phyloP scores from a whole-genome alignment of 768 basidiomycete genomes.

The Pleurotus tuoliensis region DNA sequence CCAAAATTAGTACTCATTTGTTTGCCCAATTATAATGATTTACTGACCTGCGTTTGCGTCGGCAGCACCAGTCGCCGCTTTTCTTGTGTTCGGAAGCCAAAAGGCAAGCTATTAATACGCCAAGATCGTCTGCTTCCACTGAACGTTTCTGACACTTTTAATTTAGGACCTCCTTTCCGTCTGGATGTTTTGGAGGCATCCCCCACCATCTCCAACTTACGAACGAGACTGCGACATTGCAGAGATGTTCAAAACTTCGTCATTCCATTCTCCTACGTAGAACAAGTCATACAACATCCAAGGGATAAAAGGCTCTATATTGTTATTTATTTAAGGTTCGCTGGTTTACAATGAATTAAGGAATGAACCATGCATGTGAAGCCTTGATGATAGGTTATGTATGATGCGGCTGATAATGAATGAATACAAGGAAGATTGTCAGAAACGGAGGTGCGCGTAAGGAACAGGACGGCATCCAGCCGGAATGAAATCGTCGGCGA shows the following conservation, averaged over 20 bases:
- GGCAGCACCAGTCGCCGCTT: background rate
- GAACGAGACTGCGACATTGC: background rate
- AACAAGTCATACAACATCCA: background rate
- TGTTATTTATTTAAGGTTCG: background rate
- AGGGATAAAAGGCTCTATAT: background rate
- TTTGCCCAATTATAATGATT: background rate
- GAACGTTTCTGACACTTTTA: background rate
- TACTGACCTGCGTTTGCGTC: background rate
- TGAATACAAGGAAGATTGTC: constrained; percentile 14
- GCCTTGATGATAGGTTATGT: constrained; percentile 14
- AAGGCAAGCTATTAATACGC: background rate
- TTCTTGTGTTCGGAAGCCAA: constrained; percentile 3
- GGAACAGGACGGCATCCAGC: constrained; percentile 3
- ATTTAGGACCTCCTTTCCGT: background rate
- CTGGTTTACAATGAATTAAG: background rate
- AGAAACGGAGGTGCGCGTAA: constrained; percentile 3
- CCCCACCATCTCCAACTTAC: background rate
- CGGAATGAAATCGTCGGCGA: background rate
- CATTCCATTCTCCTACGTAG: background rate
- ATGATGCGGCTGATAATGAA: constrained; percentile 11
- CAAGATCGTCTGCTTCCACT: background rate
- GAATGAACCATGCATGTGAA: background rate
- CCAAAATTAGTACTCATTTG: background rate
- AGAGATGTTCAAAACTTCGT: background rate
- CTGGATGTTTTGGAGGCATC: background rate